phyloP scores from a whole-genome alignment of 2,329 filamentous ascomycete species.

The Diaporthe aspalathi region DNA sequence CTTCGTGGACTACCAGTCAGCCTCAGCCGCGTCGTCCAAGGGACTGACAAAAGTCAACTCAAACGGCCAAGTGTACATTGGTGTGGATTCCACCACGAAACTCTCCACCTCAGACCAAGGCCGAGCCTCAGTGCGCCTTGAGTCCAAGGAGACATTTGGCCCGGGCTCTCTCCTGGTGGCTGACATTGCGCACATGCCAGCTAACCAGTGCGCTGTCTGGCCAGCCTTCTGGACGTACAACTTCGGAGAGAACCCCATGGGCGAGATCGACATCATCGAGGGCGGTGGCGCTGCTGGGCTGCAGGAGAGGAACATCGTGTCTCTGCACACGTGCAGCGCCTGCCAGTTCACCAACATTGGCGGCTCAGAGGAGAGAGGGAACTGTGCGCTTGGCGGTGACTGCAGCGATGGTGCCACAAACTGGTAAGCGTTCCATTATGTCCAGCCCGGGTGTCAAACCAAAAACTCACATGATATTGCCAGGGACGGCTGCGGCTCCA shows the following conservation, averaged over 20 bases:
- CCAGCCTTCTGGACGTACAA: constrained; percentile 54
- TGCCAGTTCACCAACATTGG: constrained; percentile 52
- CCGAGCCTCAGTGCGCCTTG: constrained; percentile 58
- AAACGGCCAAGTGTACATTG: constrained; percentile 53
- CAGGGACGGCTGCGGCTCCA: constrained; percentile 43
- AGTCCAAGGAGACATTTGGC: constrained; percentile 58
- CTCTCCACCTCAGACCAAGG: constrained; percentile 48
- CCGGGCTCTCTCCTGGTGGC: constrained; percentile 55
- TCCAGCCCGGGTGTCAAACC: not conserved
- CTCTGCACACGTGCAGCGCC: constrained; percentile 58
- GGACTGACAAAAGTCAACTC: constrained; percentile 53
- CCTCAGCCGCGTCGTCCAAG: constrained; percentile 50
- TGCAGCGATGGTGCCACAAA: constrained; percentile 38
- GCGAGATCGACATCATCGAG: constrained; percentile 68
- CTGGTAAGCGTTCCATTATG: constrained; percentile 27
- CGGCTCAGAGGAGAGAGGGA: constrained; percentile 38
- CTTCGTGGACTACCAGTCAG: constrained; percentile 51
- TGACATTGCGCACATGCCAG: constrained; percentile 63
- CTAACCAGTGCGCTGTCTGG: constrained; percentile 61
- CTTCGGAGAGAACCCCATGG: constrained; percentile 58
- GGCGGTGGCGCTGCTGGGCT: constrained; percentile 49
- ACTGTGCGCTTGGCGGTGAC: constrained; percentile 42
- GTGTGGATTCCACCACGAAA: constrained; percentile 54
- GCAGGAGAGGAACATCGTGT: constrained; percentile 57
- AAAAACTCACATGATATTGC: not conserved